Percentiles rank a stretch among this genome's conserved stretches.
Evolutionary conservation across 176 grass and related monocot species (phyloP).

Genomic region (Poa pratensis): DNA sequence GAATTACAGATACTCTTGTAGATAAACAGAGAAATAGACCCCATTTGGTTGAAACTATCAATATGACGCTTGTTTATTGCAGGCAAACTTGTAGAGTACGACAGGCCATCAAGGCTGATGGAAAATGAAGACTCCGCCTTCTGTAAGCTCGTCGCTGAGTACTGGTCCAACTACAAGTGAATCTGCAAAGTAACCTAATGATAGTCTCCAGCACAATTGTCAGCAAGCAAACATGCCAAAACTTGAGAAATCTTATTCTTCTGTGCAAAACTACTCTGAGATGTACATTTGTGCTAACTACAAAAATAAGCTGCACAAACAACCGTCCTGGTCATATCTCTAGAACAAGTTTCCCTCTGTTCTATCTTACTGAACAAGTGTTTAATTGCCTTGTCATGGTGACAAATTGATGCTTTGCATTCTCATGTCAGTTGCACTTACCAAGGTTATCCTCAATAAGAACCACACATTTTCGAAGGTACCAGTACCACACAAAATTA

Average conservation of each 20-base stretch:
- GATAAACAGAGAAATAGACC: background rate
- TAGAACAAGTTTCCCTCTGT: background rate
- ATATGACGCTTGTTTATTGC: background rate
- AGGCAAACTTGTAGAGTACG: slow-evolving; percentile 76
- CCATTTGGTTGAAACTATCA: background rate
- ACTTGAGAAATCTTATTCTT: slow-evolving; percentile 35
- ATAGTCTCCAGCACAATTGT: background rate
- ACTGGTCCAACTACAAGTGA: slow-evolving; percentile 79
- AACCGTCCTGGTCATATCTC: slow-evolving; percentile 19
- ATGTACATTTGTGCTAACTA: slow-evolving; percentile 49
- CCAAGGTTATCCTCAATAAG: too few species aligned
- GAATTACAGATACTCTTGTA: background rate
- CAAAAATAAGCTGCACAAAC: slow-evolving; percentile 42
- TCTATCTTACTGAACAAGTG: too few species aligned
- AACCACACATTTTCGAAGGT: too few species aligned
- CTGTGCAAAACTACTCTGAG: slow-evolving; percentile 37
- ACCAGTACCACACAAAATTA: too few species aligned
- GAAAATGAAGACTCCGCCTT: slow-evolving; percentile 73
- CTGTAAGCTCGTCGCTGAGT: slow-evolving; percentile 75
- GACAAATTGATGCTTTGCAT: too few species aligned
- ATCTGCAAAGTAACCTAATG: background rate
- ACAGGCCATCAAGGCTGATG: slow-evolving; percentile 69
- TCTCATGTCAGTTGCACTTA: too few species aligned
- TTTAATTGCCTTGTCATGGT: too few species aligned
- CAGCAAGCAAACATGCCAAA: background rate